Conservation (phyloP, 805 yeast species). For the Barnettozyma salicaria region DNA sequence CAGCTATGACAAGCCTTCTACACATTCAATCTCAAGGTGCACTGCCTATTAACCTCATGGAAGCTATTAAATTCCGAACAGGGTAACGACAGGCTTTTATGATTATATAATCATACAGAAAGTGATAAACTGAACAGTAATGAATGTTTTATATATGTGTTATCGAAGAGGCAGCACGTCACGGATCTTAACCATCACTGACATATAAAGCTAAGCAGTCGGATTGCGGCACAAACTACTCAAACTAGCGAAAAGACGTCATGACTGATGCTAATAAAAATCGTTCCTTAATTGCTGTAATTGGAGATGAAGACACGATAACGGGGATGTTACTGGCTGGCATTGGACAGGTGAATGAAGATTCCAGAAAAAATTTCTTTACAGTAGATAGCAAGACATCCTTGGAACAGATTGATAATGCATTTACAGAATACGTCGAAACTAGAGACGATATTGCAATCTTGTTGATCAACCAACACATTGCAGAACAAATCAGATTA, state of each 20-base stretch:
- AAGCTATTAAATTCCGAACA: too few species aligned
- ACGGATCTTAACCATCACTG: too few species aligned
- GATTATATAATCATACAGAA: too few species aligned
- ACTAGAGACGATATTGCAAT: constrained; percentile 88
- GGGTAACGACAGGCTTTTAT: too few species aligned
- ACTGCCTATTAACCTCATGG: too few species aligned
- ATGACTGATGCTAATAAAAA: constrained; percentile 43
- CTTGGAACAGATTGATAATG: constrained; percentile 65
- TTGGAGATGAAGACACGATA: constrained; percentile 96
- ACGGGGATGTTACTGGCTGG: constrained; percentile 96
- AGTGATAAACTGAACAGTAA: too few species aligned
- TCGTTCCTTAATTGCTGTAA: constrained; percentile 82
- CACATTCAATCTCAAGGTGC: too few species aligned
- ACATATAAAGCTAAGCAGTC: too few species aligned
- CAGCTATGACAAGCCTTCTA: too few species aligned
- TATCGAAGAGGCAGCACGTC: too few species aligned
- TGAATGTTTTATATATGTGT: too few species aligned
- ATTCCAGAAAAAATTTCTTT: constrained; percentile 67
- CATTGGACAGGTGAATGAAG: constrained; percentile 70
- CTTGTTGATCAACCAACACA: constrained; percentile 84
- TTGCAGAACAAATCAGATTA: constrained; percentile 84
- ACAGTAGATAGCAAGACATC: constrained; percentile 76
- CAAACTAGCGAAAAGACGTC: too few species aligned
- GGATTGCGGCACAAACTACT: background rate
- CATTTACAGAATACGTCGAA: constrained; percentile 69